Evolutionary conservation across 2,329 filamentous ascomycete genomes (phyloP), one percentile per base, ranked within the genome.

Genomic region (Mycosphaerella sp.): DNA sequence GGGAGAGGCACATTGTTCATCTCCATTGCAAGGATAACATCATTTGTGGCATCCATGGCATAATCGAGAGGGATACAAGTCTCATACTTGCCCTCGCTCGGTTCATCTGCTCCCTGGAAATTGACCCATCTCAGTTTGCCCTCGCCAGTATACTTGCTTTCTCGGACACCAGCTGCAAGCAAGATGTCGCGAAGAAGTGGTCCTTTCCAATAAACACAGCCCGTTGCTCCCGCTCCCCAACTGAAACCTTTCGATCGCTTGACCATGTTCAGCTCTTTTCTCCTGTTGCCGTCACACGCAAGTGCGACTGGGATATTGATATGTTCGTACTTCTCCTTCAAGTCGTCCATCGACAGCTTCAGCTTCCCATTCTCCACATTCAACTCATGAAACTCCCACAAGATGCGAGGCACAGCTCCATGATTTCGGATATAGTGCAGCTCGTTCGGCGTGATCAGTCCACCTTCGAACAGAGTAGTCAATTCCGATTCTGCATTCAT

Each of bases 11-110:
- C 49, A 50, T 70, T 65, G 46, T 74, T 73, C 71, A 73, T 73
- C 52, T 73, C 66, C 59, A 81, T 85, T 0, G 83, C 82, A 8
- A 79, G 64, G 1, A 79, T 62, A 10, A 77, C 73, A 57, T 78
- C 75, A 59, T 76, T 75, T 4, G 57, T 59, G 0, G 68, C 59
- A 58, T 76, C 71, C 69, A 78, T 73, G 5, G 67, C 73, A 54
- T 77, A 75, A n/a, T 71, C 68, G 3, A 78, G 66, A 0, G 74
- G 72, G 6, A 79, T 71, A 52, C 66, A 71, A 2, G 75, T 77
- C n/a, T 66, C 67, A 54, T 77, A 77, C 35, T 72, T 73, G 4
- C 72, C 74, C 50, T 75, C 71, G 42, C 67, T 72, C 3, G 70
- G 72, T 1, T 71, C 63, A 45, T 79, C 76, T 0, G 74, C 68